These are phyloP conservation scores for Blastocystis sp. DNA, from an alignment of 352 stramenopile species.

Conservation along the genomic window DNA sequence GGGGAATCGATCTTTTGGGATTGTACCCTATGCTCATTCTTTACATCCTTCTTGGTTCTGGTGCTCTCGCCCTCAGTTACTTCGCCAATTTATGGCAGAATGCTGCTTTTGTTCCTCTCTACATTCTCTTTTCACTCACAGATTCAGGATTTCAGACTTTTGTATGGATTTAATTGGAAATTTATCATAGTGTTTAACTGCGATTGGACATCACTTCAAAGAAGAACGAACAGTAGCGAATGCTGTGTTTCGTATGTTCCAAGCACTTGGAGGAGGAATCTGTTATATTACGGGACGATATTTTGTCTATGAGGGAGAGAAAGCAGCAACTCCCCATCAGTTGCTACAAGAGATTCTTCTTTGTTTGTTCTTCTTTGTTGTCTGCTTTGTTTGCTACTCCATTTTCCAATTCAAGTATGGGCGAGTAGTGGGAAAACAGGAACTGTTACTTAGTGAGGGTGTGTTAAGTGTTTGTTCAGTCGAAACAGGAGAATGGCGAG, in stretches of 20 bases:
- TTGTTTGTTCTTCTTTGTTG: not conserved
- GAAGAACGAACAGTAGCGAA: slow-evolving; percentile 23
- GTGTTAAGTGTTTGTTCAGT: not conserved
- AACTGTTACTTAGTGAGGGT: not conserved
- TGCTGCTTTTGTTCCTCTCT: slow-evolving; percentile 10
- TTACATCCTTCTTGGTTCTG: slow-evolving; percentile 13
- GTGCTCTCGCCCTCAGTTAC: slow-evolving; percentile 18
- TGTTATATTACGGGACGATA: slow-evolving; percentile 38
- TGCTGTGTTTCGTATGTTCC: slow-evolving; percentile 63
- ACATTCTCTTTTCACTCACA: slow-evolving; percentile 55
- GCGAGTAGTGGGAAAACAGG: not conserved
- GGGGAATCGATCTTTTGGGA: slow-evolving; percentile 20
- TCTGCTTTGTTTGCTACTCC: slow-evolving; percentile 33
- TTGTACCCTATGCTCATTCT: slow-evolving; percentile 27
- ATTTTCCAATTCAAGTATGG: slow-evolving; percentile 13
- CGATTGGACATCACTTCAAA: slow-evolving; percentile 47
- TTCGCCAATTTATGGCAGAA: slow-evolving; percentile 29
- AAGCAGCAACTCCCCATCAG: not conserved
- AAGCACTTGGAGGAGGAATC: slow-evolving; percentile 55
- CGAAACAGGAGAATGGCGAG: not conserved
- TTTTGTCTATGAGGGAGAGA: slow-evolving; percentile 20
- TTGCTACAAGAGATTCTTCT: slow-evolving; percentile 13
- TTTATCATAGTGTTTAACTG: slow-evolving; percentile 47
- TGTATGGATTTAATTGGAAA: not conserved
- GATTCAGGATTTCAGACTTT: slow-evolving; percentile 59